Evolutionary conservation across 208 protist genomes (phyloP), one percentile per base, ranked within the genome.

Genomic region (Acanthamoeba quina): DNA sequence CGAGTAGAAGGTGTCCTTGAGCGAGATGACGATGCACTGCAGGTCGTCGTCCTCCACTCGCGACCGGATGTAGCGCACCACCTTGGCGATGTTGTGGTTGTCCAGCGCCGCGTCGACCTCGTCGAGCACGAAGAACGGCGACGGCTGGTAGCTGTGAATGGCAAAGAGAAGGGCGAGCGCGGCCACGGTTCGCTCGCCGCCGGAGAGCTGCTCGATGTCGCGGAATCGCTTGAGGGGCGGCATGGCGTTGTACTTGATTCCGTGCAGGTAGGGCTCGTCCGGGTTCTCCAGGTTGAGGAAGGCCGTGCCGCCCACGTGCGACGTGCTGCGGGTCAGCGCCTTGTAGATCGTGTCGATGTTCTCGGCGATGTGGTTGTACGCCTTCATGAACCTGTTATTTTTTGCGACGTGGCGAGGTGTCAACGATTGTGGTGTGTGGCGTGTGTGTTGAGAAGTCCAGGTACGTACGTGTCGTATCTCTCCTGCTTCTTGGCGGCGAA

Each of bases 61-160:
- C 19, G 74, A 96, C 86, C 98, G 97, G 58, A 99, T 97, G 95
- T 99, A 99, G 86, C 97, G 96, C 6, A 98, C 98, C 34, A 99
- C 95, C 94, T 99, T 98, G 54, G 98, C 94, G 10, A 99, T 99
- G 97, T 99, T 99, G 49, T 95, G 97, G 34, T 96, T 97, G 96
- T 99, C 99, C 34, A 99, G 96, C 10, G 99, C 99, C 56, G 99
- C 99, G 96, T 99, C 99, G 10, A 99, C 98, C 96, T 99, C 99
- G 94, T 99, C 99, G 34, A 99, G 95, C 66, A 99, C 98, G 96
- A 99, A 99, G 95, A 99, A 99, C 19, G 99, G 99, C 37, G 99
- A 97, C 21, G 99, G 99, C n/a, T 95, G 94, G 74, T 95, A 97
- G 52, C 97, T 97, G 95, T 99, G 98, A 76, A 99, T 98, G 56